Evolutionary conservation across 306 rosid species (phyloP).

Genomic region (Glycine latifolia): DNA sequence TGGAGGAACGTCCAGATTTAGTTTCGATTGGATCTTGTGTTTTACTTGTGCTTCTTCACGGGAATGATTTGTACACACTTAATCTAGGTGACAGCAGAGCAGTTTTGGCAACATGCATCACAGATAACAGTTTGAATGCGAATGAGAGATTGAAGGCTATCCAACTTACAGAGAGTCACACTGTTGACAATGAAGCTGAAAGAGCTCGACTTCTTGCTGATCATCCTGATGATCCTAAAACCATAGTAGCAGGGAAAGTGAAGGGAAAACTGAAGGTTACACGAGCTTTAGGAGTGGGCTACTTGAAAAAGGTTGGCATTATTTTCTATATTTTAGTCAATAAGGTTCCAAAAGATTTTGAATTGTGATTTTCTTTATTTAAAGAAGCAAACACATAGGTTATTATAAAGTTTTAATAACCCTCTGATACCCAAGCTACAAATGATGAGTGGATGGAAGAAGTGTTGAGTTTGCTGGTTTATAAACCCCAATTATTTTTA

Average conservation of each 20-base stretch:
- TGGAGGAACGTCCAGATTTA: conserved; percentile 97
- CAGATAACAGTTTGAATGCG: conserved; percentile 40
- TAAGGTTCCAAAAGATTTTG: conserved; percentile 39
- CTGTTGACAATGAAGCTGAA: conserved; percentile 83
- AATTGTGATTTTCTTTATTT: background rate
- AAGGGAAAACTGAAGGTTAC: conserved; percentile 97
- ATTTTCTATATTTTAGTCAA: conserved; percentile 15
- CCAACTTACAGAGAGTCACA: conserved; percentile 90
- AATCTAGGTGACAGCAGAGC: conserved; percentile 96
- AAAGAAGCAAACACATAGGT: background rate
- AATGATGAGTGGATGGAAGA: conserved; percentile 47
- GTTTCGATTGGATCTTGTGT: conserved; percentile 97
- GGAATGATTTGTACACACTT: conserved; percentile 85
- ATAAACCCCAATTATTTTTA: background rate
- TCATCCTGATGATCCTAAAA: conserved; percentile 88
- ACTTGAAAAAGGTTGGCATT: conserved; percentile 85
- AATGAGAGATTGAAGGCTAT: conserved; percentile 66
- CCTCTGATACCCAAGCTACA: conserved; percentile 13
- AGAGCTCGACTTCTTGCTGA: conserved; percentile 64
- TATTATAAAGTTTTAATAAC: background rate
- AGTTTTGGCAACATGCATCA: conserved; percentile 68
- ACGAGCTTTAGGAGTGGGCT: conserved; percentile 97
- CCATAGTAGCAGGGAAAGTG: conserved; percentile 75
- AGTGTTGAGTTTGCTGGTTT: conserved; percentile 34
- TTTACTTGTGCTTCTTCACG: conserved; percentile 84